Evolutionary conservation across 1,284 basidiomycete species (phyloP).

Genomic region (Agaricales sp.): DNA sequence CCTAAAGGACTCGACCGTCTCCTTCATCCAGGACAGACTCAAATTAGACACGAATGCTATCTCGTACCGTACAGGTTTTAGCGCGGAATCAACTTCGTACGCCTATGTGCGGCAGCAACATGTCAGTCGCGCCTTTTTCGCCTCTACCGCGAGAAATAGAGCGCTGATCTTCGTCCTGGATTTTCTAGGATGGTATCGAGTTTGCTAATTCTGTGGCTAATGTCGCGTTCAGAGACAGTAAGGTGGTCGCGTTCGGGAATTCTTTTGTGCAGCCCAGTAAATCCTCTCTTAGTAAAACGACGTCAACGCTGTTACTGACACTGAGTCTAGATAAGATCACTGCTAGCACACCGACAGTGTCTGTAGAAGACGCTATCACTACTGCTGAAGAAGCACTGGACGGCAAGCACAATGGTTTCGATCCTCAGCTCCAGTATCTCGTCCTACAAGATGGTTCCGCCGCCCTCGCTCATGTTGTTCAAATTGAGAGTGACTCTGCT

Average conservation of each 20-base stretch:
- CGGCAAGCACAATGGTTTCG: conserved; percentile 5
- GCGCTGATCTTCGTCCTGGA: too few relatives aligned
- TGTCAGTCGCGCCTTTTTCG: conserved; percentile 13
- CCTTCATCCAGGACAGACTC: conserved; percentile 15
- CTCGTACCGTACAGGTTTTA: conserved; percentile 16
- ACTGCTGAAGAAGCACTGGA: background rate
- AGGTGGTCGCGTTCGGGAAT: conserved; percentile 21
- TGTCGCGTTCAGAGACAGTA: conserved; percentile 21
- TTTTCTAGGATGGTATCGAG: conserved; percentile 22
- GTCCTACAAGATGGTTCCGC: conserved; percentile 25
- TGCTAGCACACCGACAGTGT: background rate
- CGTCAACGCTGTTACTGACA: background rate
- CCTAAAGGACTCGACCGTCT: conserved; percentile 14
- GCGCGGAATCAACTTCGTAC: conserved; percentile 18
- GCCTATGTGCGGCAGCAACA: conserved; percentile 21
- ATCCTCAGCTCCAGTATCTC: conserved; percentile 11
- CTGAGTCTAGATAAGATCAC: conserved; percentile 8
- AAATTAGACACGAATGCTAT: conserved; percentile 12
- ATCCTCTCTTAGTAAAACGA: conserved; percentile 1
- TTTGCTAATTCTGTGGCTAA: conserved; percentile 30
- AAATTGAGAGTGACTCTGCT: conserved; percentile 30
- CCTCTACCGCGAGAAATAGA: too few relatives aligned
- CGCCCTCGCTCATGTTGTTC: conserved; percentile 26
- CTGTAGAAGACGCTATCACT: background rate
- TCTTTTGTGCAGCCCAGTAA: conserved; percentile 24